Conservation (phyloP, 1,139 yeast species). For the Pichia sp. region DNA sequence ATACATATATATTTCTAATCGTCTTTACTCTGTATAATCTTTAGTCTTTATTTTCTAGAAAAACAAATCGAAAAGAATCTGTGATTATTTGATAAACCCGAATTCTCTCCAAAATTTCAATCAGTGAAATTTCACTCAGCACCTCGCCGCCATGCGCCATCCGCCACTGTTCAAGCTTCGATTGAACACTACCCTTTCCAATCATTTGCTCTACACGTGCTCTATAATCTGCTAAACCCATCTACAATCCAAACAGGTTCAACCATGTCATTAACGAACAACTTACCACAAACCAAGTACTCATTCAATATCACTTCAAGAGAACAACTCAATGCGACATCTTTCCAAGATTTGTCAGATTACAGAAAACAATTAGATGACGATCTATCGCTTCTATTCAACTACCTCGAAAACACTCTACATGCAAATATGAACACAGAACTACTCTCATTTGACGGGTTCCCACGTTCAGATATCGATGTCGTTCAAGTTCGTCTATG, state of each 20-base stretch:
- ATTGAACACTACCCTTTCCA: too few species aligned
- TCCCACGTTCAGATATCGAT: slow-evolving; percentile 82
- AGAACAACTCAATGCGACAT: slow-evolving; percentile 7
- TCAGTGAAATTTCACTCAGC: too few species aligned
- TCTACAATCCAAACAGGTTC: too few species aligned
- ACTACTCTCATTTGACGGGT: slow-evolving; percentile 71
- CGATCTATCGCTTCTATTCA: slow-evolving; percentile 24
- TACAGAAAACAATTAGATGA: slow-evolving; percentile 23
- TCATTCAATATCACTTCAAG: slow-evolving; percentile 3
- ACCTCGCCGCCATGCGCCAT: too few species aligned
- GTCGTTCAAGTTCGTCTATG: slow-evolving; percentile 61
- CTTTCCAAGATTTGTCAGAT: slow-evolving; percentile 7
- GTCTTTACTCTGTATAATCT: not conserved
- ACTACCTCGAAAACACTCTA: slow-evolving; percentile 27
- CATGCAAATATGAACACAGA: slow-evolving; percentile 63
- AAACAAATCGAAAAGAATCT: too few species aligned
- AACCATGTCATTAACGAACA: slow-evolving; percentile 14
- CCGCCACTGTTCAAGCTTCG: too few species aligned
- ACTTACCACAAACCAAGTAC: slow-evolving; percentile 11
- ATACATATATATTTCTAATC: too few species aligned
- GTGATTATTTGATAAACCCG: too few species aligned
- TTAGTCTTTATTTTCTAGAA: too few species aligned
- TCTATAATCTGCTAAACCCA: too few species aligned
- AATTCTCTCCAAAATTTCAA: too few species aligned
- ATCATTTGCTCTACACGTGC: too few species aligned